phyloP scores from a whole-genome alignment of 2,329 filamentous ascomycete genomes.

The Epichloe gansuensis region DNA sequence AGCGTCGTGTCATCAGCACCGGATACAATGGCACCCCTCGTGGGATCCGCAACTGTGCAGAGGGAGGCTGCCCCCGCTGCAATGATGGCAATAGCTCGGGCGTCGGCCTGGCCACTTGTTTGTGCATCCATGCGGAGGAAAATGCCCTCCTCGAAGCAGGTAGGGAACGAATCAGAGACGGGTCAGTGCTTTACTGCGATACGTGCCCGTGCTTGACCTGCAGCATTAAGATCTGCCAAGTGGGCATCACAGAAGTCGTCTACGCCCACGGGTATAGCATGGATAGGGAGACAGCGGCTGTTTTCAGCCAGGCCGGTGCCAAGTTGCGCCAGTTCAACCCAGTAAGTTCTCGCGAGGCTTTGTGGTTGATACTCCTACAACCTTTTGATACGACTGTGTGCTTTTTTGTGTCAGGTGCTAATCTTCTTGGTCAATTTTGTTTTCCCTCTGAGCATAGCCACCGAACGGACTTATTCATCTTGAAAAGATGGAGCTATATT shows the following conservation, averaged over 20 bases:
- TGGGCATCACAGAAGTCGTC: constrained; percentile 90
- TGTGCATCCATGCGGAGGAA: constrained; percentile 97
- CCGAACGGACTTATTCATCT: constrained; percentile 52
- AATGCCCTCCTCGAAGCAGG: constrained; percentile 93
- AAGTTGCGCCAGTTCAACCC: constrained; percentile 77
- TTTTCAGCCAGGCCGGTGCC: constrained; percentile 76
- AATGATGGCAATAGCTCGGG: constrained; percentile 63
- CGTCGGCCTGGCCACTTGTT: constrained; percentile 66
- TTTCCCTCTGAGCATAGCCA: constrained; percentile 31
- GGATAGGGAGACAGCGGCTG: constrained; percentile 69
- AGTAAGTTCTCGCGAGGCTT: constrained; percentile 35
- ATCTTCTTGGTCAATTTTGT: neutral
- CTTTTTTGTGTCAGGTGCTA: neutral
- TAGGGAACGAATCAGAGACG: constrained; percentile 73
- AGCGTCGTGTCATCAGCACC: constrained; percentile 79
- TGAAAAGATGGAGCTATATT: constrained; percentile 35
- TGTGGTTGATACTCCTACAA: too few relatives aligned
- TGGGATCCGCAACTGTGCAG: constrained; percentile 76
- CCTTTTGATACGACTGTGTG: too few relatives aligned
- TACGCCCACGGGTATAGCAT: constrained; percentile 92
- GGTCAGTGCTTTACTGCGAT: constrained; percentile 80
- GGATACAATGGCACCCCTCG: constrained; percentile 97
- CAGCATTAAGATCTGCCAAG: constrained; percentile 96
- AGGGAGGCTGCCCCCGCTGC: constrained; percentile 81
- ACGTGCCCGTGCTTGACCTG: constrained; percentile 96